Conservation (phyloP, 192 early-diverging fungal genomes). For the Funneliformis mosseae region DNA sequence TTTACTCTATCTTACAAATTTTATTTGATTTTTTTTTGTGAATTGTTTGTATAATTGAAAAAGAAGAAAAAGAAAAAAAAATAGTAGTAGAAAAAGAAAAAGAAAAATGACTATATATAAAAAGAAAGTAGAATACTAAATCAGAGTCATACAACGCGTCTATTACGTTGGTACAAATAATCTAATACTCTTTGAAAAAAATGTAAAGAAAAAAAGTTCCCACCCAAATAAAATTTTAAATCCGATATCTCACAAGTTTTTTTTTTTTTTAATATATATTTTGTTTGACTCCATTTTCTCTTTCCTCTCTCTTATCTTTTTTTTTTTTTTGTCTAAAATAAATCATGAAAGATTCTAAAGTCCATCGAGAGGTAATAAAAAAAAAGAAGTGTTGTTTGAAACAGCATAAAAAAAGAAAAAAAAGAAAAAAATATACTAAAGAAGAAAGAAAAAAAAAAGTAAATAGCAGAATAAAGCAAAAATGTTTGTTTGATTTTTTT, state of each 20-base stretch:
- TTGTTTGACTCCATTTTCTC: too few relatives aligned
- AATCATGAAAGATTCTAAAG: conserved; percentile 1
- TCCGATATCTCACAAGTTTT: neutral
- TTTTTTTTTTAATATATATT: neutral
- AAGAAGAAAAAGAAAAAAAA: neutral
- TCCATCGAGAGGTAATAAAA: neutral
- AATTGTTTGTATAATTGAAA: neutral
- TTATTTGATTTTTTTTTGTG: conserved; percentile 11
- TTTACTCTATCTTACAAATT: conserved; percentile 22
- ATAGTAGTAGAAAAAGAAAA: neutral
- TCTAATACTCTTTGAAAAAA: too few relatives aligned
- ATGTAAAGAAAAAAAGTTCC: neutral
- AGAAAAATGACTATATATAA: neutral
- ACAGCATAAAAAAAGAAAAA: neutral
- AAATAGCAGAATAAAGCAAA: neutral
- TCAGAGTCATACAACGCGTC: neutral
- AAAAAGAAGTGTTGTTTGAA: neutral
- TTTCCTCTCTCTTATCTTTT: neutral
- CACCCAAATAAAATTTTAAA: neutral
- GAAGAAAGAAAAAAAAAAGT: neutral
- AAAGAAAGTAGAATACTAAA: neutral
- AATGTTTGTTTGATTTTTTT: neutral
- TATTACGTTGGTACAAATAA: too few relatives aligned
- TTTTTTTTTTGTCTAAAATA: neutral
- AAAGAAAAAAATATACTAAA: conserved; percentile 5